phyloP scores from a whole-genome alignment of 371 early-diverging fungal genomes.

The Thermomucor indicae-seudaticae region DNA sequence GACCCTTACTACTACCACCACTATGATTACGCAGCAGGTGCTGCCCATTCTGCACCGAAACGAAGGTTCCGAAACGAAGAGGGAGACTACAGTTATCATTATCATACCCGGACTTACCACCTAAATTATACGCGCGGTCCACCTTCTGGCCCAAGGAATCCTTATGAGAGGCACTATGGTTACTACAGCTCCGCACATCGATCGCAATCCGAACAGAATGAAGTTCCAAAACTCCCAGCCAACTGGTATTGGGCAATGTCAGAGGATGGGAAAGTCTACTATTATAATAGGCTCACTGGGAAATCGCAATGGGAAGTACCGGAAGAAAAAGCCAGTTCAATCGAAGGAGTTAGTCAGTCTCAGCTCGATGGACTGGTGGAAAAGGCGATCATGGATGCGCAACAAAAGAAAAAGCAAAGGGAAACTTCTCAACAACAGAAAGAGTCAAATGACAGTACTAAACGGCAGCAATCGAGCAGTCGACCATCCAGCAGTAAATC shows the following conservation, averaged over 20 bases:
- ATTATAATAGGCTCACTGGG: conserved; percentile 32
- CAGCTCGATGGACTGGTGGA: conserved; percentile 11
- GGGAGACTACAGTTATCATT: too few species aligned
- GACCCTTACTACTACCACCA: conserved; percentile 1
- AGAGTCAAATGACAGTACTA: not conserved
- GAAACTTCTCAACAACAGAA: not conserved
- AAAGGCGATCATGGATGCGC: conserved; percentile 2
- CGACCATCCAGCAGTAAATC: not conserved
- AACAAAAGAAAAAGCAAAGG: conserved; percentile 15
- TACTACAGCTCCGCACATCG: too few species aligned
- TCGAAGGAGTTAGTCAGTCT: conserved; percentile 25
- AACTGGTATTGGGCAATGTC: conserved; percentile 36
- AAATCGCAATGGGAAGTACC: conserved; percentile 47
- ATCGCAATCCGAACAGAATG: too few species aligned
- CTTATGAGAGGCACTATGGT: too few species aligned
- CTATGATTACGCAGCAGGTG: not conserved
- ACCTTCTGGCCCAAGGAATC: too few species aligned
- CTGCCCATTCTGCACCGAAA: not conserved
- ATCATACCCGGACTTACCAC: not conserved
- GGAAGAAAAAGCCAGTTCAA: conserved; percentile 23
- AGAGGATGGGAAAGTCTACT: conserved; percentile 32
- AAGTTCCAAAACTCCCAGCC: conserved; percentile 13
- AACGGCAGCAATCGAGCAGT: not conserved
- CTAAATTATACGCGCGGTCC: too few species aligned
- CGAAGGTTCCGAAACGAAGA: not conserved